Evolutionary conservation across 140 eudicot genomes (phyloP).

Genomic region (Oenanthe javanica): DNA sequence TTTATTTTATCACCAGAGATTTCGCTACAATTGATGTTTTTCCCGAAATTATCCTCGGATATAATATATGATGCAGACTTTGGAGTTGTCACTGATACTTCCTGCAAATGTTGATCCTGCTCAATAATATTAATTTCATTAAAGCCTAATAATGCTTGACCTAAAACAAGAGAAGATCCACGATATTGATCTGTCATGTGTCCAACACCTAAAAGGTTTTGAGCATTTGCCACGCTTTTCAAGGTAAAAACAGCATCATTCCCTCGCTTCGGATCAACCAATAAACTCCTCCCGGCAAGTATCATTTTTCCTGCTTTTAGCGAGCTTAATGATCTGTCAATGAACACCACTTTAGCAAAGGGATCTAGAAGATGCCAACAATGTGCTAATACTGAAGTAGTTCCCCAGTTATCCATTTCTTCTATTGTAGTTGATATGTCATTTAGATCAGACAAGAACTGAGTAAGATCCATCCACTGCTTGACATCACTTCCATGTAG

Average conservation of each 20-base stretch:
- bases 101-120: constrained; percentile 1
- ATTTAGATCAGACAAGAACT: constrained; percentile 55
- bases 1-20: constrained; percentile 13
- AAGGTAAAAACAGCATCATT: constrained; percentile 7
- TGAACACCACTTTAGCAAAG: constrained; percentile 68
- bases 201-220: not conserved
- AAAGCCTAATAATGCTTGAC: not conserved
- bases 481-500: constrained; percentile 25
- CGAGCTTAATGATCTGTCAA: constrained; percentile 42
- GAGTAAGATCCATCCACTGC: constrained; percentile 44
- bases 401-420: constrained; percentile 29
- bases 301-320: constrained; percentile 62
- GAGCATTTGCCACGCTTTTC: constrained; percentile 7
- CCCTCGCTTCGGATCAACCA: constrained; percentile 22
- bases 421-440: constrained; percentile 36
- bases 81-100: not conserved
- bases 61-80: too few relatives aligned
- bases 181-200: not conserved
- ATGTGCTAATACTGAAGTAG: constrained; percentile 44
- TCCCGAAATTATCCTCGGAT: not conserved
- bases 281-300: constrained; percentile 36
- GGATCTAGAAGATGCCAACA: constrained; percentile 88
- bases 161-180: constrained; percentile 17
- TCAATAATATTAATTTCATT: not conserved
- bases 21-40: constrained; percentile 9